Conservation (phyloP, 2,329 filamentous ascomycete species). For the Epichloe scottii region DNA sequence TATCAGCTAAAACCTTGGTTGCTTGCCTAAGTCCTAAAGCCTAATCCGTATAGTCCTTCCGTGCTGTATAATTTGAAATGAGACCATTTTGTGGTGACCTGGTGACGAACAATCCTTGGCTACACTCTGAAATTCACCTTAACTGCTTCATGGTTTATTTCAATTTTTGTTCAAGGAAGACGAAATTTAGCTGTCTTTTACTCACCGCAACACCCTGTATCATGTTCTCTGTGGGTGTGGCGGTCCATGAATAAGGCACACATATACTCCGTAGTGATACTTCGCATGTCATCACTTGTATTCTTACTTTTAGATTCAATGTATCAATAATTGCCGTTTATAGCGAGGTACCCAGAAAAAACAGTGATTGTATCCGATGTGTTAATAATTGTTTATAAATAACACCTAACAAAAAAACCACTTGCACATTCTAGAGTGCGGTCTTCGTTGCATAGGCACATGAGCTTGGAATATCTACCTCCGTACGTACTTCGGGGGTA, state of each 20-base stretch:
- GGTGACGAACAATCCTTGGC: constrained; percentile 38
- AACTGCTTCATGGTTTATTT: constrained; percentile 55
- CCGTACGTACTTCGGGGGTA: too few relatives aligned
- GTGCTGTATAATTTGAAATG: background rate
- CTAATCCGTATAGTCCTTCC: background rate
- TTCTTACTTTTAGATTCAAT: too few relatives aligned
- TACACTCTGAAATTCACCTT: constrained; percentile 72
- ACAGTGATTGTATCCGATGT: too few relatives aligned
- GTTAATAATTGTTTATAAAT: too few relatives aligned
- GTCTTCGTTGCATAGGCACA: too few relatives aligned
- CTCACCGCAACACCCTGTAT: constrained; percentile 53
- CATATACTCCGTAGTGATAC: constrained; percentile 27
- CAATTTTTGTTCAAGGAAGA: constrained; percentile 82
- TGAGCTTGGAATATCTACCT: too few relatives aligned
- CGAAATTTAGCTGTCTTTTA: constrained; percentile 39
- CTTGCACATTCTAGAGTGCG: too few relatives aligned
- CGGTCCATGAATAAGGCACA: constrained; percentile 61
- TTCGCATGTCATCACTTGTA: background rate
- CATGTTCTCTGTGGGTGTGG: constrained; percentile 41
- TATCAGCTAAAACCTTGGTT: background rate
- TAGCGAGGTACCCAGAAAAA: too few relatives aligned
- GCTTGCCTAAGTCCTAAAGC: background rate
- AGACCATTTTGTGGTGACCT: background rate
- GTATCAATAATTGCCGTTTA: too few relatives aligned
- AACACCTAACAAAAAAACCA: too few relatives aligned